Base-by-base conservation (phyloP, 441 rosid genomes). In the Pelargonium cotyledonis region DNA sequence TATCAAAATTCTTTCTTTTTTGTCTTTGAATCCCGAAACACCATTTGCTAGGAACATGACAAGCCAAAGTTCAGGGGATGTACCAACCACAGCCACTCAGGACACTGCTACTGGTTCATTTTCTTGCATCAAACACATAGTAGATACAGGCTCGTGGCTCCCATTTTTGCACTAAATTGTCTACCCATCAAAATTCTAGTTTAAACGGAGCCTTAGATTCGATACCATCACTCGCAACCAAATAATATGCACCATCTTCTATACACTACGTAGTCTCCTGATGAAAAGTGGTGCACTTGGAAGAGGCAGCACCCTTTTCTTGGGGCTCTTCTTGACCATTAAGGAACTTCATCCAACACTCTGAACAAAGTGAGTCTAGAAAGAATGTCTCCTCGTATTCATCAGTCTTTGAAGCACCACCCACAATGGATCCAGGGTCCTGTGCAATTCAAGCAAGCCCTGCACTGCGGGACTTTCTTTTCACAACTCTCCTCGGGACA, bases 361-460 rank as follows among this genome's bases (percentile, higher is more conserved):
- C 80, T 31, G 83, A 85, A 75, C 99, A 95, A 46, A 92, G 82
- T 70, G 82, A 74, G 72, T 92, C 95, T 70, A 95, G 75, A 70
- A 88, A 86, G 68, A 95, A 95, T 2, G 92, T 92, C 72, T 92
- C 99, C 82, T 85, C 97, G 7, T 88, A 95, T 63, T 86, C 97
- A n/a, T 86, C 97, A 78, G 75, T 88, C 96, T 72, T 86, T 85
- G 70, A 95, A 80, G 82, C 99, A 92, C 68, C 91, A 76, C 68
- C 99, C 98, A 82, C 99, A 95, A 51, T 90, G 87, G 70, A 70
- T 80, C 73, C 99, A 95, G 64, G 98, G 85, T 71, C 80, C 67
- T 72, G 90, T 86, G 78, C 99, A 95, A 55, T 90, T 80, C 0
- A 83, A 80, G 85, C 99, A 95, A 1, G 88, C 99, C 75, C 99